Percentiles rank a stretch among this genome's conserved stretches.
Evolutionary conservation across 208 protist species (phyloP).

Genomic region (Leishmania martiniquensis): DNA sequence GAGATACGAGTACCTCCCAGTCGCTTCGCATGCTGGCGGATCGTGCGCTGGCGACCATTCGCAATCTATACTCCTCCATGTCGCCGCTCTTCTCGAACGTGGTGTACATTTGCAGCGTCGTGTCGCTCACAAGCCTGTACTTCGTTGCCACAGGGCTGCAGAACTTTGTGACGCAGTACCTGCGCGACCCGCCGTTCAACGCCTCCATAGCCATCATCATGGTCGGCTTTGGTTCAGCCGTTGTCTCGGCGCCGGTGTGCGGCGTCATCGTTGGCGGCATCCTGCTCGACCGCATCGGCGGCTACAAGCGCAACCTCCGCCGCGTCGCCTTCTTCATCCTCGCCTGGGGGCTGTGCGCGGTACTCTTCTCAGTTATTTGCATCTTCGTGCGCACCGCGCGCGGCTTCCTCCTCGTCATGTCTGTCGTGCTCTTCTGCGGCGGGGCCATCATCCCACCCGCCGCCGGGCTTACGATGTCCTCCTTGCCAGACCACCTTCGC

Average conservation of each 20-base stretch:
- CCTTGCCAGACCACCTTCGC: conserved; percentile 60
- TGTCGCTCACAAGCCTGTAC: conserved; percentile 90
- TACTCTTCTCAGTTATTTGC: conserved; percentile 69
- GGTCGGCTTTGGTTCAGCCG: conserved; percentile 74
- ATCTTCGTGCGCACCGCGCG: conserved; percentile 72
- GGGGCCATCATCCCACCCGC: conserved; percentile 80
- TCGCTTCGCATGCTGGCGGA: conserved; percentile 10
- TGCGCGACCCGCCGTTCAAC: conserved; percentile 76
- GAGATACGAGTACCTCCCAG: not conserved
- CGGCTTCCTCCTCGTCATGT: conserved; percentile 82
- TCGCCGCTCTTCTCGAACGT: conserved; percentile 49
- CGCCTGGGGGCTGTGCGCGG: conserved; percentile 56
- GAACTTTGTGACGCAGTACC: conserved; percentile 93
- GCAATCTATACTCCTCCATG: not conserved
- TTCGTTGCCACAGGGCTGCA: conserved; percentile 92
- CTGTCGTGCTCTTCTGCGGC: conserved; percentile 87
- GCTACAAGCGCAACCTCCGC: conserved; percentile 78
- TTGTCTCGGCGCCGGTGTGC: conserved; percentile 83
- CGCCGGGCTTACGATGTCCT: conserved; percentile 80
- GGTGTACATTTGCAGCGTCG: conserved; percentile 76
- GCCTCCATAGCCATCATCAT: conserved; percentile 85
- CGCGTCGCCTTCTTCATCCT: conserved; percentile 60
- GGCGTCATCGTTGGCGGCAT: conserved; percentile 86
- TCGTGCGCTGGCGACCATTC: not conserved
- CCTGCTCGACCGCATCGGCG: conserved; percentile 85